Conservation (phyloP, 73 alveolate genomes). For the Blepharisma japonicum region DNA sequence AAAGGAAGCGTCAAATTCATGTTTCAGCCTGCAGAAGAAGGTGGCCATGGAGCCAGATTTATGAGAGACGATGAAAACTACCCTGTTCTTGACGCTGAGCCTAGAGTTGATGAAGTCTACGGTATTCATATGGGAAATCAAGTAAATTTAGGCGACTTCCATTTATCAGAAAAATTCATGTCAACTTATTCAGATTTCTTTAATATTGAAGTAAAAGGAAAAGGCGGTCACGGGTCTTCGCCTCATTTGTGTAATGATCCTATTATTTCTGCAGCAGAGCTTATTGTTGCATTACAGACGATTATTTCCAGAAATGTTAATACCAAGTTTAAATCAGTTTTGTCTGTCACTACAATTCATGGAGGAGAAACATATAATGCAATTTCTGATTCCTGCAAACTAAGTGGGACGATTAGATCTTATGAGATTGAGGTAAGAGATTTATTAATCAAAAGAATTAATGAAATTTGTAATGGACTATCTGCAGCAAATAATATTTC, state of each 20-base stretch:
- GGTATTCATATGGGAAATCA: conserved; percentile 54
- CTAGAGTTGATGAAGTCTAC: conserved; percentile 56
- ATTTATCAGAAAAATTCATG: conserved; percentile 19
- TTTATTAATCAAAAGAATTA: conserved; percentile 25
- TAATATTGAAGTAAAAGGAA: conserved; percentile 40
- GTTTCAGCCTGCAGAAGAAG: conserved; percentile 76
- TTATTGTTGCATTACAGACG: conserved; percentile 16
- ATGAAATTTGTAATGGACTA: conserved; percentile 11
- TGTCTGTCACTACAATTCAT: conserved; percentile 37
- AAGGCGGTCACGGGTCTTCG: conserved; percentile 50
- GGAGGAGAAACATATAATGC: conserved; percentile 51
- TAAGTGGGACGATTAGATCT: too few relatives aligned
- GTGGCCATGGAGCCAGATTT: conserved; percentile 58
- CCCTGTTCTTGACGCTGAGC: conserved; percentile 32
- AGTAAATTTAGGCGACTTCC: conserved; percentile 28
- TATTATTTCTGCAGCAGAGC: conserved; percentile 18
- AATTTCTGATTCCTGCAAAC: conserved; percentile 33
- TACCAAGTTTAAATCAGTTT: conserved; percentile 11
- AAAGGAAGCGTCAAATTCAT: conserved; percentile 38
- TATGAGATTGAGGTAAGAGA: conserved; percentile 33
- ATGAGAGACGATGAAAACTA: conserved; percentile 46
- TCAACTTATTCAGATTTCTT: conserved; percentile 27
- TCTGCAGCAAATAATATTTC: conserved; percentile 2
- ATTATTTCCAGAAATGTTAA: conserved; percentile 27
- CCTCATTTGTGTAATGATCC: conserved; percentile 35